Percentiles rank a stretch among this genome's conserved stretches.
Conservation (phyloP, 257 asterid genomes). For the Linderniella brevidens region DNA sequence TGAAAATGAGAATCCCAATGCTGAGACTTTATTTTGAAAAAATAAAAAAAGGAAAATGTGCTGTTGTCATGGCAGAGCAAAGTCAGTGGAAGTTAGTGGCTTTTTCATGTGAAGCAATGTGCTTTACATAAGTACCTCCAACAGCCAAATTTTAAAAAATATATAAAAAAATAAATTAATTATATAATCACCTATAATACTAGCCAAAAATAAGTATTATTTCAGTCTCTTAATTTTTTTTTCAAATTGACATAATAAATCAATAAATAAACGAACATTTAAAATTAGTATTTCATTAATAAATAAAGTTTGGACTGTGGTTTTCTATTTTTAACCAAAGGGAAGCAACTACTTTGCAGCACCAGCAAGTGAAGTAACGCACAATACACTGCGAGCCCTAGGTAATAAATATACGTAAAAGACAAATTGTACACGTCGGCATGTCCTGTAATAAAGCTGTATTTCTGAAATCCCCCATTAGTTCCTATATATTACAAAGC, state of each 20-base stretch:
- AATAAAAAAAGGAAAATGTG: neutral
- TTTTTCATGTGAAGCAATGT: slow-evolving; percentile 30
- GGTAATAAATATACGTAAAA: slow-evolving; percentile 8
- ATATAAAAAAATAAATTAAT: too few relatives aligned
- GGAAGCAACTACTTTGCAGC: slow-evolving; percentile 28
- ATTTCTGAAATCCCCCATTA: slow-evolving; percentile 5
- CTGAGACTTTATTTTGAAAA: slow-evolving; percentile 9
- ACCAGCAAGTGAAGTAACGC: slow-evolving; percentile 27
- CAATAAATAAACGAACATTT: too few relatives aligned
- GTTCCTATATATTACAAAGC: too few relatives aligned
- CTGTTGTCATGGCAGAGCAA: slow-evolving; percentile 27
- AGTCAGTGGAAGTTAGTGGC: slow-evolving; percentile 36
- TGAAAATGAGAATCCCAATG: slow-evolving; percentile 49
- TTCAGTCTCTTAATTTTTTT: neutral
- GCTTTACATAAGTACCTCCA: slow-evolving; percentile 8
- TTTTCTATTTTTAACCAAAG: slow-evolving; percentile 7
- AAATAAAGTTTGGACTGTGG: neutral
- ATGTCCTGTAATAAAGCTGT: too few relatives aligned
- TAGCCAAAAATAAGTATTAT: neutral
- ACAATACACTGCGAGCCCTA: slow-evolving; percentile 13
- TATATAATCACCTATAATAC: neutral
- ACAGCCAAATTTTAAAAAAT: too few relatives aligned
- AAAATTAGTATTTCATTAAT: too few relatives aligned
- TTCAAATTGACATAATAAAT: too few relatives aligned
- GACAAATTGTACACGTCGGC: too few relatives aligned